Evolutionary conservation across 1,284 basidiomycete species (phyloP).

Genomic region (Microbotryum violaceum): DNA sequence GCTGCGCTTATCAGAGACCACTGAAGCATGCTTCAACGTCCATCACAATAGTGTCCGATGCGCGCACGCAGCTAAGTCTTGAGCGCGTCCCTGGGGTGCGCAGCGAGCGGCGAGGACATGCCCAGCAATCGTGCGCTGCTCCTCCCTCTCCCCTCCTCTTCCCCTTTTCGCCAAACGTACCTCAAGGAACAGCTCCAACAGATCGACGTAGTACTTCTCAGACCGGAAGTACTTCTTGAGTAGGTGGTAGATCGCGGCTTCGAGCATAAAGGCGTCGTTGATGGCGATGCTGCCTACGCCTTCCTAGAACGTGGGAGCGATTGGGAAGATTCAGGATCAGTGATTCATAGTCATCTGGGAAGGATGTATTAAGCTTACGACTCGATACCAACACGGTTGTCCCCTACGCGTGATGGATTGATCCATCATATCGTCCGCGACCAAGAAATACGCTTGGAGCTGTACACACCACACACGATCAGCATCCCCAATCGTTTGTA

Average conservation of each 20-base stretch:
- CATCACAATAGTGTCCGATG: too few relatives aligned
- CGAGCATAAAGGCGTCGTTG: conserved; percentile 97
- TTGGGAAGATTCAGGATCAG: background rate
- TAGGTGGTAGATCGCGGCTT: conserved; percentile 84
- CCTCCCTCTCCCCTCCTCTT: too few relatives aligned
- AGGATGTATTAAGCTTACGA: conserved; percentile 42
- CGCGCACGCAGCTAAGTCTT: too few relatives aligned
- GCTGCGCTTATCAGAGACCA: too few relatives aligned
- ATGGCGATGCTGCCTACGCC: conserved; percentile 80
- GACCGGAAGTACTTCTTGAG: conserved; percentile 80
- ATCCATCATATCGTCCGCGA: conserved; percentile 99
- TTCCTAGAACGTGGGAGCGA: conserved; percentile 38
- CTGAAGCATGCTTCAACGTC: too few relatives aligned
- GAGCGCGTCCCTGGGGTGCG: too few relatives aligned
- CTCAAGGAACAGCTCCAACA: conserved; percentile 87
- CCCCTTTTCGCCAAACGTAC: conserved; percentile 44
- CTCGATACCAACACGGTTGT: conserved; percentile 94
- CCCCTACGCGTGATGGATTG: conserved; percentile 84
- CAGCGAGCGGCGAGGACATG: too few relatives aligned
- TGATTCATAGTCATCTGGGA: background rate
- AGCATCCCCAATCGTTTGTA: too few relatives aligned
- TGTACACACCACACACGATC: conserved; percentile 38
- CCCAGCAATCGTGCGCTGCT: too few relatives aligned
- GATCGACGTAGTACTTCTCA: conserved; percentile 75
- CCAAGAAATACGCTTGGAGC: conserved; percentile 97